Conservation (phyloP, 495 filamentous ascomycete species). For the Entonaema liquescens region DNA sequence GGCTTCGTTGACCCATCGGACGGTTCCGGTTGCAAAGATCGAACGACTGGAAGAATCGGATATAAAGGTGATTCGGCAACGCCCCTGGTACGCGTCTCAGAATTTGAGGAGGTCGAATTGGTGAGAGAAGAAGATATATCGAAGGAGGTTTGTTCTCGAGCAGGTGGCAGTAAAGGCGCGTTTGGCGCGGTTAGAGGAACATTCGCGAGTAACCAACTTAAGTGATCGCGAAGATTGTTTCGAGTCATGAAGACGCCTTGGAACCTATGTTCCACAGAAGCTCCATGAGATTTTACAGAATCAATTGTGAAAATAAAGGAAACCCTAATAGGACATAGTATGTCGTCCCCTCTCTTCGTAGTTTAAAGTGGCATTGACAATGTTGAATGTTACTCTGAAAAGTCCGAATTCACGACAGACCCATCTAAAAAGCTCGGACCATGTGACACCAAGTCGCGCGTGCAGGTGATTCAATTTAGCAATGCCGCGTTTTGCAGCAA, state of each 20-base stretch:
- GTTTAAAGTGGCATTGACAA: slow-evolving; percentile 7
- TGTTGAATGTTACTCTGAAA: slow-evolving; percentile 1
- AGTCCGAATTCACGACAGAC: slow-evolving; percentile 13
- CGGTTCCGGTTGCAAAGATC: slow-evolving; percentile 18
- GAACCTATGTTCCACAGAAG: slow-evolving; percentile 47
- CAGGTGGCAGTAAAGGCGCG: slow-evolving; percentile 43
- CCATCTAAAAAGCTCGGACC: slow-evolving; percentile 32
- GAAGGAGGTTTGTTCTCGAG: slow-evolving; percentile 33
- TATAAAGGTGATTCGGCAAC: slow-evolving; percentile 25
- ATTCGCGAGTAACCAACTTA: slow-evolving; percentile 66
- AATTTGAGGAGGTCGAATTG: slow-evolving; percentile 12
- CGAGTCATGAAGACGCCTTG: slow-evolving; percentile 66
- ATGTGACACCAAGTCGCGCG: slow-evolving; percentile 25
- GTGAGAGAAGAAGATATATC: slow-evolving; percentile 27
- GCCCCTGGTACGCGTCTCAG: slow-evolving; percentile 27
- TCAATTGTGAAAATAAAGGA: slow-evolving; percentile 34
- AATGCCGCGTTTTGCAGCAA: slow-evolving; percentile 1
- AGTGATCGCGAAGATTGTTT: slow-evolving; percentile 67
- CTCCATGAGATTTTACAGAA: slow-evolving; percentile 44
- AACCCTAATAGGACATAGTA: background rate
- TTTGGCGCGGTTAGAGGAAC: slow-evolving; percentile 46
- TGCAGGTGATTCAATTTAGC: slow-evolving; percentile 31
- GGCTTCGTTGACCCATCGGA: slow-evolving; percentile 36
- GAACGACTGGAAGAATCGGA: slow-evolving; percentile 36
- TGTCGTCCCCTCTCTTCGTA: slow-evolving; percentile 18